Base-by-base conservation (phyloP, 2,329 filamentous ascomycete species). In the Colletotrichum sp. region DNA sequence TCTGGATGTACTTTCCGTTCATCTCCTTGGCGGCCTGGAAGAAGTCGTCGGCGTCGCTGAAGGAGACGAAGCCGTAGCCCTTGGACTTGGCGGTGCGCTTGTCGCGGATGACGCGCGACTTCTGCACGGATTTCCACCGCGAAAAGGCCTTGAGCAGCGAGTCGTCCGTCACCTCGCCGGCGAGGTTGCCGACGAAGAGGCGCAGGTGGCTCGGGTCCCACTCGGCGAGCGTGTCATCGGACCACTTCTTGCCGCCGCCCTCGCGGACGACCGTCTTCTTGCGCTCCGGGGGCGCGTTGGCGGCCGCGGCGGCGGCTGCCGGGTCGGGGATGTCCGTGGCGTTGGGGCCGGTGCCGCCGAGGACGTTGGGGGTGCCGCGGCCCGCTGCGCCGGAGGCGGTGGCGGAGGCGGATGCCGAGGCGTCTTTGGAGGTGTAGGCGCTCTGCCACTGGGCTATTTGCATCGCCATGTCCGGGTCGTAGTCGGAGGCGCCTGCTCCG, bases 1-100 rank as follows among this genome's bases (percentile, higher is more conserved):
- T 98, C 81, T 98, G 96, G 83, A 99, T 99, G 86, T 99, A 99
- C 87, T 99, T 99, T 80, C 96, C 96, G 82, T 98, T 95, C 97
- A 99, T 99, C 87, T 99, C 96, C 87, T 97, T 96, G 81, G 96
- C 96, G 3, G 97, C 96, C 81, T 95, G 92, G 89, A 99, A 99
- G 84, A 98, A 99, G 82, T 98, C 96, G 84, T 99, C 97, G 34
- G 96, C 95, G 82, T 98, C 95, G 81, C 93, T 94, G 86, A 99
- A 99, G 85, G 95, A 97, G 72, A 99, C 96, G 82, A 99, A 99
- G 4, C 97, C 97, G 83, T 95, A 99, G 0, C 96, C 97, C 84
- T 97, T 98, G 82, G 95, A 98, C 87, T 99, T 99, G 72, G 95
- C 97, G 1, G 96, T 98, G 76, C 96, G 93, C 89, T 98, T 99